These are phyloP conservation scores for Cytidiella melzeri DNA, from an alignment of 768 basidiomycete genomes.

Conservation along the genomic window DNA sequence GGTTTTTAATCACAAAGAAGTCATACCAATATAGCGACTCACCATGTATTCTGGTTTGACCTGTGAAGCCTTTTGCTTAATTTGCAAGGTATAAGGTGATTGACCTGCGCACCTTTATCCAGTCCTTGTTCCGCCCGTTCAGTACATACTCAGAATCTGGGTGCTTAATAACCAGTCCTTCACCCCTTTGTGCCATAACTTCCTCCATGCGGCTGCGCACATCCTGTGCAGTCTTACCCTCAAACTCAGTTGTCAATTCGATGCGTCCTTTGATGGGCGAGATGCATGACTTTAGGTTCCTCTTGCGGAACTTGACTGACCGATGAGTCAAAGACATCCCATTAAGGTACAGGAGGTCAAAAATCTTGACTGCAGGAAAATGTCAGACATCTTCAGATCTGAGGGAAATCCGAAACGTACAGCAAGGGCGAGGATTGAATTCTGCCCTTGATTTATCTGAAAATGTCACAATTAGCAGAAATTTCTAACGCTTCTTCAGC, in stretches of 20 bases:
- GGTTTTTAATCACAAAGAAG: not conserved
- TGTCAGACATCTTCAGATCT: not conserved
- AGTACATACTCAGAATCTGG: constrained; percentile 73
- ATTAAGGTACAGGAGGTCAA: constrained; percentile 89
- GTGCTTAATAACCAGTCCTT: constrained; percentile 91
- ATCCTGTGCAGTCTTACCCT: constrained; percentile 76
- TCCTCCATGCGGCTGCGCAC: constrained; percentile 76
- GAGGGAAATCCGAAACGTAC: not conserved
- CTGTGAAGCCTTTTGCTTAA: constrained; percentile 24
- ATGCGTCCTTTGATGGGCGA: constrained; percentile 70
- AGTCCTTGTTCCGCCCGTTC: constrained; percentile 84
- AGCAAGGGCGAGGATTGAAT: constrained; percentile 49
- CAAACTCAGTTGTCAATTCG: constrained; percentile 68
- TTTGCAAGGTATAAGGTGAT: not conserved
- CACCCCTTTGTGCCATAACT: constrained; percentile 80
- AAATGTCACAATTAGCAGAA: not conserved
- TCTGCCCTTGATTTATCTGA: constrained; percentile 68
- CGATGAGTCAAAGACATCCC: constrained; percentile 71
- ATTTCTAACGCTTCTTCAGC: not conserved
- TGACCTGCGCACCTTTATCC: constrained; percentile 68
- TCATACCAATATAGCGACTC: constrained; percentile 12
- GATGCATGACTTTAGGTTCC: constrained; percentile 64
- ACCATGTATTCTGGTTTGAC: constrained; percentile 90
- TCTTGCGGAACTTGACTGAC: constrained; percentile 71
- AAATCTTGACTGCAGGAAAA: constrained; percentile 77